Conservation (phyloP, 345 rosid species). For the Erucastrum elatum region DNA sequence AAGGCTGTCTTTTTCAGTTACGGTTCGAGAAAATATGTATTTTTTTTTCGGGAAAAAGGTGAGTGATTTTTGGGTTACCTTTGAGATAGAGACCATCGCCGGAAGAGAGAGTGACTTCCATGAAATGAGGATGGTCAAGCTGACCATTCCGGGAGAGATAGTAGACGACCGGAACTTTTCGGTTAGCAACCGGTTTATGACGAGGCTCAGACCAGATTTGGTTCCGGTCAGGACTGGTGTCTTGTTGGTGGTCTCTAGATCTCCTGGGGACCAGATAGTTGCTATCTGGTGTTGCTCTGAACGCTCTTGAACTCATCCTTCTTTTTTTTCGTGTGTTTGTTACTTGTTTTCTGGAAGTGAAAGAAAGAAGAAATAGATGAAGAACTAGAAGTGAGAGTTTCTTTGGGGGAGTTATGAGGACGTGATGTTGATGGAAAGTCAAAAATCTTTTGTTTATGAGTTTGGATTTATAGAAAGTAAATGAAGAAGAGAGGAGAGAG, state of each 20-base stretch:
- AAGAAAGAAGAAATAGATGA: constrained; percentile 23
- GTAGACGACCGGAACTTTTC: constrained; percentile 77
- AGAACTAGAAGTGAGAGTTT: constrained; percentile 17
- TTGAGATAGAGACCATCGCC: constrained; percentile 72
- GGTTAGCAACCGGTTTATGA: constrained; percentile 38
- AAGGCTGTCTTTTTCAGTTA: background rate
- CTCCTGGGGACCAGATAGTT: constrained; percentile 46
- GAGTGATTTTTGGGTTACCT: constrained; percentile 45
- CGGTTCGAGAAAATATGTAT: background rate
- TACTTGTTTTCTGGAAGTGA: constrained; percentile 14
- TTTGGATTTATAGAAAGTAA: constrained; percentile 33
- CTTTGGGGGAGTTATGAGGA: background rate
- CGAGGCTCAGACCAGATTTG: constrained; percentile 58
- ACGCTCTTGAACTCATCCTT: constrained; percentile 49
- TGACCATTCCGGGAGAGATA: constrained; percentile 85
- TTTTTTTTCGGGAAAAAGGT: background rate
- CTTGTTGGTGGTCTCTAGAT: constrained; percentile 46
- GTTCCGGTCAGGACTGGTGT: constrained; percentile 70
- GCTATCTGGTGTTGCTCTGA: constrained; percentile 37
- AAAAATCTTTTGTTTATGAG: constrained; percentile 34
- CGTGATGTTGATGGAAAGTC: constrained; percentile 34
- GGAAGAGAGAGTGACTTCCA: constrained; percentile 83
- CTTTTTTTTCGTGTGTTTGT: constrained; percentile 40
- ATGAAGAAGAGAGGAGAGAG: constrained; percentile 3
- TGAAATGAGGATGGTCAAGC: constrained; percentile 97